Base-by-base conservation (phyloP, 257 asterid species). In the Prunella vulgaris region DNA sequence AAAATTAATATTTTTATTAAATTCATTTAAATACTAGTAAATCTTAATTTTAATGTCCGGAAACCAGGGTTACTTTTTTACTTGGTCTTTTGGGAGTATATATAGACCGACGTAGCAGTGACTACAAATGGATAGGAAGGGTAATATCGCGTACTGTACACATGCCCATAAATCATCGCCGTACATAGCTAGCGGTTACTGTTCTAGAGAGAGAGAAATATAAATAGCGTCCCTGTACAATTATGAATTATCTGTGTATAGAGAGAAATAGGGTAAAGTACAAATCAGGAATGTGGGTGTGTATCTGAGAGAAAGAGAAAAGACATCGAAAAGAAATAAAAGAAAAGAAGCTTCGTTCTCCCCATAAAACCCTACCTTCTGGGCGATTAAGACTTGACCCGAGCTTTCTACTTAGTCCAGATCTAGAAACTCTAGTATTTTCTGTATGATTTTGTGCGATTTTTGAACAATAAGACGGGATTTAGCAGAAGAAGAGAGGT, bases 281-380 rank as follows among this genome's bases (percentile, higher is more conserved):
- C 77, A 60, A 74, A 53, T 30, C 61, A 21, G 72, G 80, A 69
- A 73, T 69, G 78, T 68, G 74, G 78, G 67, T 52, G 64, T 63
- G 73, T 64, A 56, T n/a, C 81, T 42, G 44, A 21, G 65, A 72
- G 38, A 68, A 37, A 69, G 61, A 49, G 73, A 52, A 46, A 76
- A 37, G 58, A 69, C 65, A 57, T 61, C 56, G 28, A 21, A 10
- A 58, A 42, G 17, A 33, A 33, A 33, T 33, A 57, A 63, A 66
- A 49, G 56, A 56, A 78, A 75, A 74, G 75, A 65, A 77, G 68
- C 72, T 76, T 59, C 68, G 58, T 76, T 72, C 71, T 58, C 60
- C 73, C 72, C 46, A 56, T 64, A 44, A 77, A 83, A 83, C 80
- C 85, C 87, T 68, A 10, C 48, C 56, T 57, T 69, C 42, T 32